phyloP scores from a whole-genome alignment of 805 yeast species.

The Lipomyces yamanashiensis region DNA sequence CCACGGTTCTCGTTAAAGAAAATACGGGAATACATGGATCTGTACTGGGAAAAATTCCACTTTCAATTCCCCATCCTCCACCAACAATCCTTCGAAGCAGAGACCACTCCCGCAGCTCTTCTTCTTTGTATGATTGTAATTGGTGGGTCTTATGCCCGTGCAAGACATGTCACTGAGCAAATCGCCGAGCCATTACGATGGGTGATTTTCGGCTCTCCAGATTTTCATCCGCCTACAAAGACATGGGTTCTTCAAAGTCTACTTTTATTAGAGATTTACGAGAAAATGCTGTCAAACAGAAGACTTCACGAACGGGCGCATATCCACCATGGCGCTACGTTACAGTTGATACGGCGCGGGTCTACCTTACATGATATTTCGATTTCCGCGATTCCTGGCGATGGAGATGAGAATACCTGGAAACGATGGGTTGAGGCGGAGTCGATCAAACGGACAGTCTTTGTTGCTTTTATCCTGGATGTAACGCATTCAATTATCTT shows the following conservation, averaged over 20 bases:
- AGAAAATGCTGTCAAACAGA: conserved; percentile 72
- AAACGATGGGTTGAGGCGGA: conserved; percentile 80
- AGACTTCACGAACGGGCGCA: conserved; percentile 79
- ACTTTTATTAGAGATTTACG: conserved; percentile 75
- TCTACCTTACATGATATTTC: conserved; percentile 55
- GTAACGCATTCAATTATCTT: conserved; percentile 77
- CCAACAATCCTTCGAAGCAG: conserved; percentile 60
- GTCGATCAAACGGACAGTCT: conserved; percentile 74
- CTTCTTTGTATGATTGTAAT: conserved; percentile 60
- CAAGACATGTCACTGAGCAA: conserved; percentile 47
- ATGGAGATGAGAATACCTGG: conserved; percentile 49
- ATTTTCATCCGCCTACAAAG: conserved; percentile 75
- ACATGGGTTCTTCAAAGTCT: conserved; percentile 79
- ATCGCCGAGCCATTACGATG: conserved; percentile 68
- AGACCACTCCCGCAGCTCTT: conserved; percentile 54
- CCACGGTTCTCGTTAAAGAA: conserved; percentile 46
- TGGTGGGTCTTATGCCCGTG: conserved; percentile 54
- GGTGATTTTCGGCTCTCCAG: conserved; percentile 69
- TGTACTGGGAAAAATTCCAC: conserved; percentile 64
- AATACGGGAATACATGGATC: conserved; percentile 42
- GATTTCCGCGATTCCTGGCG: conserved; percentile 15
- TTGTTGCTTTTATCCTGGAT: conserved; percentile 81
- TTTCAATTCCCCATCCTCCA: conserved; percentile 65
- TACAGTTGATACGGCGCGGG: conserved; percentile 74
- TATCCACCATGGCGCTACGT: conserved; percentile 84